Evolutionary conservation across 352 stramenopile species (phyloP).

Genomic region (Aphanomyces euteiches): DNA sequence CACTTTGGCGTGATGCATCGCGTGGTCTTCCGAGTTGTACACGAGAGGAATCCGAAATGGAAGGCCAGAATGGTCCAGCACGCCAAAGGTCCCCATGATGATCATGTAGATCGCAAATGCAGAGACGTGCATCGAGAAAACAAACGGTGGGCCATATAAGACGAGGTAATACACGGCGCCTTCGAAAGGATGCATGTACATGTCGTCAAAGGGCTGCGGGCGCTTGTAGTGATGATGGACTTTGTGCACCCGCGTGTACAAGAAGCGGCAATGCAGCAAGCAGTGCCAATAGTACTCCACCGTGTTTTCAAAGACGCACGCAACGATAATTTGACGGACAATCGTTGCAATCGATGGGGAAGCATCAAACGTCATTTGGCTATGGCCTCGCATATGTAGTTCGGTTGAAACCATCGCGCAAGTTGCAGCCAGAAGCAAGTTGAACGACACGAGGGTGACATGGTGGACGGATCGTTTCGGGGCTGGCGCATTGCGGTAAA

Average conservation of each 20-base stretch:
- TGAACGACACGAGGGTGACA: background rate
- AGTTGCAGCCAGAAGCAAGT: background rate
- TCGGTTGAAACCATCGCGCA: slow-evolving; percentile 6
- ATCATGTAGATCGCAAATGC: slow-evolving; percentile 39
- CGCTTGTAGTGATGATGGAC: slow-evolving; percentile 38
- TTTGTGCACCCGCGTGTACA: slow-evolving; percentile 35
- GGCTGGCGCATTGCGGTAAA: background rate
- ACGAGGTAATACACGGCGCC: slow-evolving; percentile 34
- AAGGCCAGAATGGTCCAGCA: slow-evolving; percentile 39
- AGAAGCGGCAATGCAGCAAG: slow-evolving; percentile 32
- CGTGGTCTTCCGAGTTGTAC: slow-evolving; percentile 40
- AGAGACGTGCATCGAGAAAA: slow-evolving; percentile 32
- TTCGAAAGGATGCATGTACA: slow-evolving; percentile 39
- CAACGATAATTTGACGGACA: background rate
- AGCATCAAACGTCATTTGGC: background rate
- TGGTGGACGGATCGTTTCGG: background rate
- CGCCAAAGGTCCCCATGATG: slow-evolving; percentile 35
- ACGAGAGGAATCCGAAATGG: slow-evolving; percentile 32
- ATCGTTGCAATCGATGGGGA: background rate
- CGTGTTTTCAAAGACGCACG: slow-evolving; percentile 20
- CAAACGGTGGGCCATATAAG: slow-evolving; percentile 35
- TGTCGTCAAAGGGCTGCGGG: slow-evolving; percentile 37
- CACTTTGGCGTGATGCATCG: slow-evolving; percentile 36
- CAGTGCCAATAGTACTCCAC: slow-evolving; percentile 38
- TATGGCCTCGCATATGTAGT: slow-evolving; percentile 2